Conservation (phyloP, 2,329 filamentous ascomycete species). For the Ophiocordyceps polyrhachis-furcata region DNA sequence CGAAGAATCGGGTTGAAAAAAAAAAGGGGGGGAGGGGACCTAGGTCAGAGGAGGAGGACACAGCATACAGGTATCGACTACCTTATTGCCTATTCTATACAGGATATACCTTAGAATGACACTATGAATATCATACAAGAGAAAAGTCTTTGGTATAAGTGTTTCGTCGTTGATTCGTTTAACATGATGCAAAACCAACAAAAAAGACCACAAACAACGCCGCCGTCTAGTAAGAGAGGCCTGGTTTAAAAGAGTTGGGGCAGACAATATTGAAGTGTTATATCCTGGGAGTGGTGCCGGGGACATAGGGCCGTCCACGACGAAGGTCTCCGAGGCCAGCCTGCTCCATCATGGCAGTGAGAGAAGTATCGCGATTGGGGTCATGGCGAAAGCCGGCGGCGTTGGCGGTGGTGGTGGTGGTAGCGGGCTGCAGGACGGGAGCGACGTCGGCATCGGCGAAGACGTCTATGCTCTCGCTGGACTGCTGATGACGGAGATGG, state of each 20-base stretch:
- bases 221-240: background rate
- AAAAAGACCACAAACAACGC: background rate
- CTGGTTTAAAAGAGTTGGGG: background rate
- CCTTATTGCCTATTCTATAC: too few species aligned
- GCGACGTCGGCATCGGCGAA: conserved; percentile 21
- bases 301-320: conserved; percentile 23
- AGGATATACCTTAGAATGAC: too few species aligned
- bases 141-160: background rate
- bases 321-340: conserved; percentile 23
- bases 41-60: too few species aligned
- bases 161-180: too few species aligned
- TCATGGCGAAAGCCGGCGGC: conserved; percentile 14
- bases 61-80: too few species aligned
- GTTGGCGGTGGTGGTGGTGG: too few species aligned
- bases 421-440: too few species aligned
- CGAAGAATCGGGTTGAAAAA: background rate
- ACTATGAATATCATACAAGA: too few species aligned
- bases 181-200: background rate
- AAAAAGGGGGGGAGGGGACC: too few species aligned
- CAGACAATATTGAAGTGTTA: too few species aligned
- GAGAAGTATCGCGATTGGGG: conserved; percentile 23
- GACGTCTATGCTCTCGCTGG: conserved; percentile 28
- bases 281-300: conserved; percentile 16
- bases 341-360: conserved; percentile 33
- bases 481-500: background rate